Evolutionary conservation across 2,329 filamentous ascomycete species (phyloP).

Genomic region (Hyphodiscus sp.): DNA sequence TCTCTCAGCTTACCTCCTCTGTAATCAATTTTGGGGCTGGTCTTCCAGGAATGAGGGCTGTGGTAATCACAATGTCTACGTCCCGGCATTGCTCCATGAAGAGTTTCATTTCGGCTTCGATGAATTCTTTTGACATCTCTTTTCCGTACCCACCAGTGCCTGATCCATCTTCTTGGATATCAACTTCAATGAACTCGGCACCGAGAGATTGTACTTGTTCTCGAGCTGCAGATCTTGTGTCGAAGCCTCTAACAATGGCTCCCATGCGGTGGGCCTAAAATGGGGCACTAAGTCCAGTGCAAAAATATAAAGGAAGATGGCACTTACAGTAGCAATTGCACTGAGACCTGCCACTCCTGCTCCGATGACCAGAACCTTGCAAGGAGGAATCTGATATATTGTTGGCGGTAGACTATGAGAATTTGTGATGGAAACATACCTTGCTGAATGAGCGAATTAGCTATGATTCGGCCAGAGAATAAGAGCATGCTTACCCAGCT

Average conservation of each 20-base stretch:
- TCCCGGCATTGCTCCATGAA: conserved; percentile 83
- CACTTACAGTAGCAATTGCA: conserved; percentile 67
- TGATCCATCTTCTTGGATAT: conserved; percentile 75
- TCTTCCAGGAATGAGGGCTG: conserved; percentile 80
- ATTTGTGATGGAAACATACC: conserved; percentile 14
- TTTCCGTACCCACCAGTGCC: conserved; percentile 86
- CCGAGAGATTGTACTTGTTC: conserved; percentile 89
- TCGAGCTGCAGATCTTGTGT: conserved; percentile 79
- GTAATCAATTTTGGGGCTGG: conserved; percentile 81
- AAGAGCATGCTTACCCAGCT: conserved; percentile 50
- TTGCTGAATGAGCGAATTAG: conserved; percentile 27
- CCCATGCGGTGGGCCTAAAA: conserved; percentile 68
- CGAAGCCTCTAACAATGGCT: conserved; percentile 84
- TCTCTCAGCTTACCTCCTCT: conserved; percentile 42
- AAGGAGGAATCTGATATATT: conserved; percentile 67
- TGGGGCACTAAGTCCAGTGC: neutral
- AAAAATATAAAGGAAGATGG: conserved; percentile 1
- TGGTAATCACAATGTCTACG: conserved; percentile 89
- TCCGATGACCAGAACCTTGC: conserved; percentile 85
- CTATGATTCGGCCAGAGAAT: conserved; percentile 1
- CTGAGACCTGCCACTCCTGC: conserved; percentile 84
- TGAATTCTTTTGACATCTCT: conserved; percentile 91
- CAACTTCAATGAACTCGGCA: conserved; percentile 84
- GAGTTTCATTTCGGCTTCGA: conserved; percentile 86
- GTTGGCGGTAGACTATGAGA: conserved; percentile 5